A percentile compares a stretch with the other conserved stretches of the same genome.
Conservation (phyloP, 208 protist species). For the Wallacemonas sp. region DNA sequence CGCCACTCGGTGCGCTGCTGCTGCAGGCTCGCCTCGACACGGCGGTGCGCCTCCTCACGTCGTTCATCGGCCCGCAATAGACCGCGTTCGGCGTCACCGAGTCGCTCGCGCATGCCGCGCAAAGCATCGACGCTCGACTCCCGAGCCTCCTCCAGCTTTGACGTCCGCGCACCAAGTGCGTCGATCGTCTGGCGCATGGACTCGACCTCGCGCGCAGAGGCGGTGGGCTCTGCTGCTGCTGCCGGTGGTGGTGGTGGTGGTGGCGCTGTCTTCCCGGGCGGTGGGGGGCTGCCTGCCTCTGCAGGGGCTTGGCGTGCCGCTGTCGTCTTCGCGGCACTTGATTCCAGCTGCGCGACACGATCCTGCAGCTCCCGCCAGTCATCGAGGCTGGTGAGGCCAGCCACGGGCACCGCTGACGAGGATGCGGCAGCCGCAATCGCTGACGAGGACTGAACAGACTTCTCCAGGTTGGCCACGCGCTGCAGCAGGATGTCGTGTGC, state of each 20-base stretch:
- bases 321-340: too few species aligned
- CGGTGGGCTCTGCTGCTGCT: background rate
- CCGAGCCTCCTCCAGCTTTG: background rate
- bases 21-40: background rate
- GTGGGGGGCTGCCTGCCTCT: too few species aligned
- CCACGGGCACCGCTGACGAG: too few species aligned
- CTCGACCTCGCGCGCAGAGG: background rate
- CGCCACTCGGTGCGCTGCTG: constrained; percentile 1
- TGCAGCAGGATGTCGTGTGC: background rate
- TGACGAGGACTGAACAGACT: background rate
- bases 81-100: background rate
- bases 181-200: background rate
- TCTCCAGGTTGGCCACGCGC: background rate
- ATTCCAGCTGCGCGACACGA: too few species aligned
- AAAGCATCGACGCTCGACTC: background rate
- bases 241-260: background rate
- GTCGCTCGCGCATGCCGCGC: background rate
- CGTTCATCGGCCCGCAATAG: background rate
- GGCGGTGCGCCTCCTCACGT: background rate
- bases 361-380: too few species aligned
- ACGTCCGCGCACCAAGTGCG: background rate
- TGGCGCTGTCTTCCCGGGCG: too few species aligned
- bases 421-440: too few species aligned
- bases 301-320: too few species aligned
- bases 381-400: too few species aligned